These are phyloP conservation scores for Fusarium fujikuroi DNA, from an alignment of 2,329 filamentous ascomycete genomes.

Conservation along the genomic window DNA sequence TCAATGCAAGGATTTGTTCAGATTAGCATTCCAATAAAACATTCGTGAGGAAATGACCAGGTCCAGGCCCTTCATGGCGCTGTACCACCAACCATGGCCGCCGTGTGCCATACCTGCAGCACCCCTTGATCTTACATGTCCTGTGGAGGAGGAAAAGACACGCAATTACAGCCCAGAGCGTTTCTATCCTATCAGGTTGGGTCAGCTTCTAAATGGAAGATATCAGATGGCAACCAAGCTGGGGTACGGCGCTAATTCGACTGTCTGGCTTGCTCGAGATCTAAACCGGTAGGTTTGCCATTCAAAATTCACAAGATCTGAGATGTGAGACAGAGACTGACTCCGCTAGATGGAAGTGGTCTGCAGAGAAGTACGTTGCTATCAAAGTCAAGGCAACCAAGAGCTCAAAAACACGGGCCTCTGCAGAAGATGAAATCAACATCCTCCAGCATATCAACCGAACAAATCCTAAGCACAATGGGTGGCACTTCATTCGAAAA, in stretches of 20 bases:
- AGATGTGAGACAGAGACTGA: background rate
- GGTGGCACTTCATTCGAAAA: slow-evolving; percentile 37
- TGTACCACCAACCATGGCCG: slow-evolving; percentile 13
- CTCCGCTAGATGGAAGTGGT: background rate
- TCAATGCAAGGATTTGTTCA: too few relatives aligned
- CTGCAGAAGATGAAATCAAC: slow-evolving; percentile 22
- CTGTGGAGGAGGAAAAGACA: slow-evolving; percentile 33
- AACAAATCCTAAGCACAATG: slow-evolving; percentile 18
- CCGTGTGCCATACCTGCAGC: slow-evolving; percentile 16
- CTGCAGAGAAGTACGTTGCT: slow-evolving; percentile 35
- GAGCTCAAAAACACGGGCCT: background rate
- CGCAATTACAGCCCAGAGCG: slow-evolving; percentile 17
- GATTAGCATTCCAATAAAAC: fast-evolving
- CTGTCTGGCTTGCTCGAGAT: slow-evolving; percentile 42
- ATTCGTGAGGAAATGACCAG: background rate
- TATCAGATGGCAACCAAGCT: slow-evolving; percentile 40
- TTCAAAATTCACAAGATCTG: fast-evolving
- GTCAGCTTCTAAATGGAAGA: slow-evolving; percentile 25
- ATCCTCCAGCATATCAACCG: slow-evolving; percentile 28
- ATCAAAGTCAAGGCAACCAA: slow-evolving; percentile 31
- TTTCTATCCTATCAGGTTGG: slow-evolving; percentile 31
- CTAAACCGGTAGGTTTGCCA: background rate
- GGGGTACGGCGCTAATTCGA: slow-evolving; percentile 36
- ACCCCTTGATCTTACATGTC: slow-evolving; percentile 13
- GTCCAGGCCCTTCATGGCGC: background rate